A percentile compares a stretch with the other conserved stretches of the same genome.
These are phyloP conservation scores for Colletotrichum magnum DNA, from an alignment of 2,329 filamentous ascomycete genomes.

Conservation along the genomic window DNA sequence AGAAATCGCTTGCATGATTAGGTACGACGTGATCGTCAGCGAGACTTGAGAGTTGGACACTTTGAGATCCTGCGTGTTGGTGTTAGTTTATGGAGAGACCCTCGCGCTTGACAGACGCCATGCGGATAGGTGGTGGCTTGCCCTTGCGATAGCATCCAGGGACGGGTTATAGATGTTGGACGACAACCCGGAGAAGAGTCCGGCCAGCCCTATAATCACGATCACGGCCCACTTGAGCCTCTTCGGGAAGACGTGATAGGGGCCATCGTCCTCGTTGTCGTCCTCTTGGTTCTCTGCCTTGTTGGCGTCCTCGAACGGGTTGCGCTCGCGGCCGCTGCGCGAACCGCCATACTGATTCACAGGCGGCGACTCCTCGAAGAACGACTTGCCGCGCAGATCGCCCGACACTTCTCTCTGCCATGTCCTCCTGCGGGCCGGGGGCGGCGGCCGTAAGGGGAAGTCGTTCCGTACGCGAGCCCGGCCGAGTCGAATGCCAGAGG, in stretches of 20 bases:
- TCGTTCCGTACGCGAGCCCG: conserved; percentile 26
- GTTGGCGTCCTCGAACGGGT: conserved; percentile 30
- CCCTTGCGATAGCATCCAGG: conserved; percentile 54
- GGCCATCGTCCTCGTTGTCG: background rate
- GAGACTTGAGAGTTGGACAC: conserved; percentile 50
- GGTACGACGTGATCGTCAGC: conserved; percentile 62
- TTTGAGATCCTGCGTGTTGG: conserved; percentile 44
- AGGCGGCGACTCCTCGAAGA: conserved; percentile 10
- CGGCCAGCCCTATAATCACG: conserved; percentile 63
- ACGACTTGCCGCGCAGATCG: conserved; percentile 11
- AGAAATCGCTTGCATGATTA: conserved; percentile 65
- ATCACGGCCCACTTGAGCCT: conserved; percentile 61
- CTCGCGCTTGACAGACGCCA: background rate
- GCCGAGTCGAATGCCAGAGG: conserved; percentile 29
- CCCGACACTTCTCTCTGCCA: conserved; percentile 21
- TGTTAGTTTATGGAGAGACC: background rate
- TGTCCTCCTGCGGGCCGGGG: conserved; percentile 32
- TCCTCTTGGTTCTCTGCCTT: background rate
- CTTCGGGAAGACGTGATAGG: conserved; percentile 54
- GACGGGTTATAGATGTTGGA: conserved; percentile 67
- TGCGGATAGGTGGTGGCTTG: conserved; percentile 27
- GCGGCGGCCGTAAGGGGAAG: conserved; percentile 23
- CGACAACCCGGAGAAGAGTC: conserved; percentile 66
- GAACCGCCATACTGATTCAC: conserved; percentile 17
- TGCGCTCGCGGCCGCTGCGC: conserved; percentile 8